phyloP scores from a whole-genome alignment of 2,329 filamentous ascomycete species.

The Thielaviopsis ethacetica region DNA sequence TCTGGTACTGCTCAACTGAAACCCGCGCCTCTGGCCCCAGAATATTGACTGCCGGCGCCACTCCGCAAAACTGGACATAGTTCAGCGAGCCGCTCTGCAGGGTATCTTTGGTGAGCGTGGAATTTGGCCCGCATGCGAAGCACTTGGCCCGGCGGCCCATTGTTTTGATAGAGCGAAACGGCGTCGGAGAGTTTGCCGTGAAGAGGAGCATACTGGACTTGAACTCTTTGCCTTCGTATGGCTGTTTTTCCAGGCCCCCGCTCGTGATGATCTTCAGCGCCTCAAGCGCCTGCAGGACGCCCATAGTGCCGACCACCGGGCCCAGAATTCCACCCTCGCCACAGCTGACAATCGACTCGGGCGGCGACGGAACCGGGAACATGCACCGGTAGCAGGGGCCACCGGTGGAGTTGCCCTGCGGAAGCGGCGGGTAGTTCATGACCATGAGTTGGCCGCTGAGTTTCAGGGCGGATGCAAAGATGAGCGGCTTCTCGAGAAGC shows the following conservation, averaged over 20 bases:
- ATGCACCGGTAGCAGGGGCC: conserved; percentile 90
- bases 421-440: conserved; percentile 60
- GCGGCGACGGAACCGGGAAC: conserved; percentile 74
- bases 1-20: conserved; percentile 40
- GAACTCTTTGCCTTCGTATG: neutral
- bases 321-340: conserved; percentile 88
- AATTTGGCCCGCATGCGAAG: conserved; percentile 53
- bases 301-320: conserved; percentile 86
- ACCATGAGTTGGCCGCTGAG: conserved; percentile 83
- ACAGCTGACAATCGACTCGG: conserved; percentile 68
- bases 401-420: conserved; percentile 36
- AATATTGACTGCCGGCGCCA: conserved; percentile 33
- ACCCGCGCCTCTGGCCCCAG: conserved; percentile 52
- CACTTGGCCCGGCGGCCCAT: conserved; percentile 54
- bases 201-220: conserved; percentile 28
- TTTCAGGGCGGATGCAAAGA: conserved; percentile 78
- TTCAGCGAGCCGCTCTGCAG: conserved; percentile 54
- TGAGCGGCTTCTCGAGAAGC: conserved; percentile 57
- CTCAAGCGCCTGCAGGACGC: conserved; percentile 78
- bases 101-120: conserved; percentile 43
- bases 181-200: conserved; percentile 25
- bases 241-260: conserved; percentile 15
- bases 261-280: conserved; percentile 64
- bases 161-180: conserved; percentile 62
- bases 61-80: conserved; percentile 76